phyloP scores from a whole-genome alignment of 2,329 filamentous ascomycete genomes.

The Aspergillus tanneri region DNA sequence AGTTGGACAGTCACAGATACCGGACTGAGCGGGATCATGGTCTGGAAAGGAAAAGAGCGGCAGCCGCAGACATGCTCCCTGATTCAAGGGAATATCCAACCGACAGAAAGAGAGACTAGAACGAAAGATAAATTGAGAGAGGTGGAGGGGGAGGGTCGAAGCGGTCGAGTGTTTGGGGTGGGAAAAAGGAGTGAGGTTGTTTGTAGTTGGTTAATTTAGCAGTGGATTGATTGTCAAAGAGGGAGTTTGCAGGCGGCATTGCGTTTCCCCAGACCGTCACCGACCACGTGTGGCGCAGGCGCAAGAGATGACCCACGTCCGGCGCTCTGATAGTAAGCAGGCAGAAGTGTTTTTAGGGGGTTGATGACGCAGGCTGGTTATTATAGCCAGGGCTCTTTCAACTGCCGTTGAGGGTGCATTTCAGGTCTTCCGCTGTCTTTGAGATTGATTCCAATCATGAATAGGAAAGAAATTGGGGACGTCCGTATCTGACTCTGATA shows the following conservation, averaged over 20 bases:
- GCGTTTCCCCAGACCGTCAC: slow-evolving; percentile 8
- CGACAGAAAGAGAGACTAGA: slow-evolving; percentile 4
- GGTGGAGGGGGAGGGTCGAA: slow-evolving; percentile 7
- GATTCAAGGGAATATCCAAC: slow-evolving; percentile 6
- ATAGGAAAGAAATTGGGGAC: not conserved
- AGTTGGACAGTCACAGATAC: slow-evolving; percentile 30
- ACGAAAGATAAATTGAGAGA: slow-evolving; percentile 8
- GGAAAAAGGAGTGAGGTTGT: slow-evolving; percentile 9
- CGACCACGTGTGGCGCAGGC: slow-evolving; percentile 15
- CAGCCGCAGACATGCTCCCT: slow-evolving; percentile 31
- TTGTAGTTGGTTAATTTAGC: too few relatives aligned
- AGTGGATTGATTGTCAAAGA: too few relatives aligned
- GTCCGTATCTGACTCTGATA: too few relatives aligned
- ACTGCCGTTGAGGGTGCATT: not conserved
- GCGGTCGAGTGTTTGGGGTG: slow-evolving; percentile 2
- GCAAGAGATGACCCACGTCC: slow-evolving; percentile 16
- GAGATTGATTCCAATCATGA: not conserved
- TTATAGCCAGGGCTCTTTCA: too few relatives aligned
- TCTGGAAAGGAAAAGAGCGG: slow-evolving; percentile 36
- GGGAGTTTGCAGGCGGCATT: slow-evolving; percentile 7
- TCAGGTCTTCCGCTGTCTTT: not conserved
- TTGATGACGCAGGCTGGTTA: too few relatives aligned
- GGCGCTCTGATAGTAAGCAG: slow-evolving; percentile 11
- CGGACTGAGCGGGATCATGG: slow-evolving; percentile 39
- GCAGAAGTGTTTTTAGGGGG: slow-evolving; percentile 16